Evolutionary conservation across 2,329 filamentous ascomycete species (phyloP).

Genomic region (Neopestalotiopsis clavispora): DNA sequence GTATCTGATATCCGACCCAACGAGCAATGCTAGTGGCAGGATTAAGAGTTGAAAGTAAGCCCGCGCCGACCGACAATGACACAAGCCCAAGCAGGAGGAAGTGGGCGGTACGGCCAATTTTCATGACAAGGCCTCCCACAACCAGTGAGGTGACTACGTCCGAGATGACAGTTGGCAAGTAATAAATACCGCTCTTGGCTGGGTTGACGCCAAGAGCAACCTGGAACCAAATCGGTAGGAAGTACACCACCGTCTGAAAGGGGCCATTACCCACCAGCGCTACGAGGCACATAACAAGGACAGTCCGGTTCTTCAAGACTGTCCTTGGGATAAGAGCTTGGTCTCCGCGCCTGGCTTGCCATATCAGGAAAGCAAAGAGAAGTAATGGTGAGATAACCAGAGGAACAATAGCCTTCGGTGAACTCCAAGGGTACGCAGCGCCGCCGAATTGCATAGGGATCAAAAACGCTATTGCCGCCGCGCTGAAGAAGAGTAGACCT

Average conservation of each 20-base stretch:
- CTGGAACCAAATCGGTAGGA: slow-evolving; percentile 1
- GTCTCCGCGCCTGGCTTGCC: no score
- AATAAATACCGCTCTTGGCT: not conserved
- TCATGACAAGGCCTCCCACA: slow-evolving; percentile 7
- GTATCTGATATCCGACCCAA: slow-evolving; percentile 28
- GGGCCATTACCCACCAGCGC: slow-evolving; percentile 2
- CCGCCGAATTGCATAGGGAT: no score
- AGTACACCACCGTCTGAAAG: slow-evolving; percentile 9
- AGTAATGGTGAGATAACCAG: no score
- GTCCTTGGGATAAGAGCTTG: no score
- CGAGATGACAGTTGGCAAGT: not conserved
- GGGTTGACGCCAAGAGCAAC: not conserved
- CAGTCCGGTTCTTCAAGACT: not conserved
- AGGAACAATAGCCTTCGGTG: no score
- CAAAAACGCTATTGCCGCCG: no score
- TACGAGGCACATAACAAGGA: not conserved
- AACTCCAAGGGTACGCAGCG: no score
- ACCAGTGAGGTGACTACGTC: not conserved
- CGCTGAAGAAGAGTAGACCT: no score
- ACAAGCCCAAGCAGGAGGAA: no score
- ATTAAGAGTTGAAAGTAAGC: slow-evolving; percentile 24
- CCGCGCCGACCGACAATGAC: slow-evolving; percentile 25
- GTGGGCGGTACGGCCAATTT: no score
- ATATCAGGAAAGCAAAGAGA: no score
- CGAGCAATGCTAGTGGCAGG: slow-evolving; percentile 19